Base-by-base conservation (phyloP, 331 rosid species). In the Malus hybrid region DNA sequence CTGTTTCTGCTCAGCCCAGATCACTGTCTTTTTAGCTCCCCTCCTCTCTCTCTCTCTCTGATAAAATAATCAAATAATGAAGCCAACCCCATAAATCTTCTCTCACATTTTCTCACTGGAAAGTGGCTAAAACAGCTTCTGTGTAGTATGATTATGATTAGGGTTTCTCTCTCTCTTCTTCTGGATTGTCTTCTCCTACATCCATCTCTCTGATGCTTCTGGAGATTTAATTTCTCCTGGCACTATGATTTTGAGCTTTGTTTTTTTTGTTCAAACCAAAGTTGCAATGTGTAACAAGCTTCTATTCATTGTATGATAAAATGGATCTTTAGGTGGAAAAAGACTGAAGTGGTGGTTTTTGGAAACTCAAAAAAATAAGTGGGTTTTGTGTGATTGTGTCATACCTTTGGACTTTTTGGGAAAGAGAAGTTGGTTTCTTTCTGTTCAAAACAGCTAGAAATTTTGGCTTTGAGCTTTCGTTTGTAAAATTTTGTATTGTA, bases 1-100 rank as follows among this genome's bases (percentile, higher is more conserved):
- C 88, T 84, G 86, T 80, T 84, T 24, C 68, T 72, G 57, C 68
- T 80, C 84, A 65, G 83, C 79, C 79, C 74, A 68, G 77, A 63
- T 55, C 79, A 62, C 77, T 56, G 66, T 39, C 42, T 70, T 50
- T 78, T 75, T 55, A 66, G 58, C 46, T 39, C 46, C 29, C 12
- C 46, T 9, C 12, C 46, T 3, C 46, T 39, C 76, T 66, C 62
- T 32, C 34, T 30, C 19, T 5, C 76, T 70, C 62, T 14, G 8
- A 22, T 16, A 33, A 6, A 65, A 20, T 56, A 19, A 58, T 13
- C 55, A 63, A 63, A 28, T 39, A 66, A 66, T 26, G 20, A 64
- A 32, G 20, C 44, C 14, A 55, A 24, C 53, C 62, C 60, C 33
- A 46, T 32, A 26, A 60, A 36, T 39, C 6, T 64, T 28, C 30